Base-by-base conservation (phyloP, 371 early-diverging fungal species). In the Nematocida sp. region DNA sequence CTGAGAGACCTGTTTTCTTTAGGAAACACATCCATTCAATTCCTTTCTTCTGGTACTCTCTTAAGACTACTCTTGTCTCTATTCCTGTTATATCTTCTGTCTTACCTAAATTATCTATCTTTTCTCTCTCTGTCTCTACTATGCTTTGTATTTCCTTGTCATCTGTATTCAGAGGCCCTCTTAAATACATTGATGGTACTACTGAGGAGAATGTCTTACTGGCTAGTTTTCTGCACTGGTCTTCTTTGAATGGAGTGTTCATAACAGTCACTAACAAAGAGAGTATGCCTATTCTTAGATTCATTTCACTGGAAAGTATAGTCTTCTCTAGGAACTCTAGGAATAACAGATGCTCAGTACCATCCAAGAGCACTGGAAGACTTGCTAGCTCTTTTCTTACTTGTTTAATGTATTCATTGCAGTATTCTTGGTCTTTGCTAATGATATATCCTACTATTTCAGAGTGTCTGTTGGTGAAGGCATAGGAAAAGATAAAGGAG, bases 31-130 rank as follows among this genome's bases (percentile, higher is more conserved):
- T 67, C 84, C 84, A 84, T 52, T 76, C 76, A 2, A 84, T 55
- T 32, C 82, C 84, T 45, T 80, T 78, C 40, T 55, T 43, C 61
- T 84, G 84, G 63, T 84, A 84, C 46, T 80, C 78, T 51, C 82
- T 58, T 45, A 83, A 63, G 15, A 51, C 41, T 5, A 76, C 54
- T 29, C 27, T 78, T 41, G 53, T 66, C 15, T 25, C 21, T n/a
- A 70, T 41, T 32, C n/a, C 23, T 13, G 48, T 45, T 11, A 80
- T 45, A 31, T 65, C 65, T 17, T 64, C 65, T 21, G 46, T 25
- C 46, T 76, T 54, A n/a, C 53, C 25, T 23, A 29, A 13, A 34
- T 78, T 76, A 31, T 51, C 60, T 11, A 81, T 76, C 54, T 40
- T 65, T 25, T 37, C 51, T 35, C 61, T 62, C 21, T 47, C 77